Base-by-base conservation (phyloP, 2,329 filamentous ascomycete species). In the Sphaerulina populicola region DNA sequence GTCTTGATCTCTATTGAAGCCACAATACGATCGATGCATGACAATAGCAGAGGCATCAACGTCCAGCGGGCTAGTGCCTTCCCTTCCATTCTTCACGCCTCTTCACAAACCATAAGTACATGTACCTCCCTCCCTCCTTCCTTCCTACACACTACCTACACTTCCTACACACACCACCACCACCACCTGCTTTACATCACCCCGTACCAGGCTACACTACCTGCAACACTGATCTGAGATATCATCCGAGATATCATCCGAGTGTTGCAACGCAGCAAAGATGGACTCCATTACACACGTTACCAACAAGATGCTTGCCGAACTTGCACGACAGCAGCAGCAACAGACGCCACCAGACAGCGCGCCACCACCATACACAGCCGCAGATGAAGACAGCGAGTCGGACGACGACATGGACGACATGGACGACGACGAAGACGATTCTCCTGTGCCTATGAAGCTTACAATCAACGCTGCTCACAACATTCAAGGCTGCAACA, bases 381-480 rank as follows among this genome's bases (percentile, higher is more conserved):
- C 59, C 6, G 61, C 66, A 33, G 59, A 62, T 8, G 60, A 61
- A 15, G 48, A 55, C 33, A 55, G 60, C 31, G 46, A 53, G 8
- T 47, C 47, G 11, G 47, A 55, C 21, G 49, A 54, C 12, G 47
- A 56, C 31, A 3, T 18, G 18, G 23, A 27, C 31, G 46, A 53
- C 9, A 44, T 46, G 11, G 47, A 55, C 18, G 49, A 54, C 10
- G 47, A 56, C 23, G 49, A 52, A 12, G 50, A 51, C 9, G 50
- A 50, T n/a, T 36, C 44, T 18, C 35, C 64, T 40, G 69, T 70
- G 1, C 65, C 74, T 43, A 71, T 79, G 52, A 68, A 64, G 44
- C 63, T 81, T 40, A 67, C 65, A 12, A 74, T 81, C 66, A 72
- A 74, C 57, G 71, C 74, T 12, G 69, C 73, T 0, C 62, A 79